Evolutionary conservation across 371 early-diverging fungal genomes (phyloP).

Genomic region (Catenaria anguillulae): DNA sequence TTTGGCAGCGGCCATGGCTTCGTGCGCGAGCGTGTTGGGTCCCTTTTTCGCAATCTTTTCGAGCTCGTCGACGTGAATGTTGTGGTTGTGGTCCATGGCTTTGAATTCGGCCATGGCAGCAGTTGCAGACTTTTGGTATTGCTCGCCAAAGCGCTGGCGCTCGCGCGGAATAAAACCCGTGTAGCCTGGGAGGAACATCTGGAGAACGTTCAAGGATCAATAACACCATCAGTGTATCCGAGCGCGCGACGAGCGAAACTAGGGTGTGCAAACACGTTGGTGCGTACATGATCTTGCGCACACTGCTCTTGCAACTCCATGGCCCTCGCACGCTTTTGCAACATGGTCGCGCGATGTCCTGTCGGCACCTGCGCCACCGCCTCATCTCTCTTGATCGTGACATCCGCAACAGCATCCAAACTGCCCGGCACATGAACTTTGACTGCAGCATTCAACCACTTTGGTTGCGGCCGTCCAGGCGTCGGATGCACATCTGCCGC

Average conservation of each 20-base stretch:
- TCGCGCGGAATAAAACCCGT: slow-evolving; percentile 6
- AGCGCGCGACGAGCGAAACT: too few relatives aligned
- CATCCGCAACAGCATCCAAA: too few relatives aligned
- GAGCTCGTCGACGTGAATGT: not conserved
- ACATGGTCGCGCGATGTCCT: not conserved
- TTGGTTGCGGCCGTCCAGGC: too few relatives aligned
- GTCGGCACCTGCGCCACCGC: not conserved
- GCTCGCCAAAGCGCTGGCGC: slow-evolving; percentile 6
- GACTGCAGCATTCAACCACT: too few relatives aligned
- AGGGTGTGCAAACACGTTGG: too few relatives aligned
- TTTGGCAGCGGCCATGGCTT: not conserved
- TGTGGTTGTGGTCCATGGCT: not conserved
- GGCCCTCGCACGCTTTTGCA: not conserved
- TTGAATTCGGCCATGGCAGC: not conserved
- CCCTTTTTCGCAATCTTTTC: not conserved
- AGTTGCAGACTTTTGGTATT: slow-evolving; percentile 1
- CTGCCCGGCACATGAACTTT: too few relatives aligned
- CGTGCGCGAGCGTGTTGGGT: not conserved
- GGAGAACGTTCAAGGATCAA: not conserved
- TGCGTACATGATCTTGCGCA: not conserved
- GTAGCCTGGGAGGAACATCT: not conserved
- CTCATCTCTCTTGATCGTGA: not conserved
- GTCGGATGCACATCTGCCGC: too few relatives aligned
- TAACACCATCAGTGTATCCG: not conserved
- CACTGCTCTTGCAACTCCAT: slow-evolving; percentile 5